Base-by-base conservation (phyloP, 495 filamentous ascomycete genomes). In the Xanthoparmelia taractica region DNA sequence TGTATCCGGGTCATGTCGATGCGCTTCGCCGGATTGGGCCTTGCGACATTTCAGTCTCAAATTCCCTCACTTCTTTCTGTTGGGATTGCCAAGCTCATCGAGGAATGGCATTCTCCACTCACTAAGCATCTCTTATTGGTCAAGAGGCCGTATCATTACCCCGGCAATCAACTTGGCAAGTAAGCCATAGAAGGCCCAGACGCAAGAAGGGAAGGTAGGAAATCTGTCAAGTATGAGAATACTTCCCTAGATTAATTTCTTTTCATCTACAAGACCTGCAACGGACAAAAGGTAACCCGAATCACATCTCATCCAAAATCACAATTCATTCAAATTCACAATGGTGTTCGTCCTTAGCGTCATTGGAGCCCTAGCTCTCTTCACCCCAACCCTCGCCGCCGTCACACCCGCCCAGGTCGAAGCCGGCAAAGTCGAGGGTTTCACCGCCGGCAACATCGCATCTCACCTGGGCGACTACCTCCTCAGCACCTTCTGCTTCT, bases 401-500 rank as follows among this genome's bases (percentile, higher is more conserved):
- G 0, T 37, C 47, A n/a, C 50, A 25, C 34, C 36, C 27, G 18
- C 5, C 17, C 25, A 62, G n/a, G 47, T 40, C 48, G 34, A 38
- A 11, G 3, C 3, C 13, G 60, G 60, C 60, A 27, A 15, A 13
- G 2, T 62, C 18, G 1, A 15, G 0, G 48, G 60, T 48, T 61
- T 29, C 33, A 61, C 50, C 36, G 47, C 29, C 48, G 20, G 2
- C 18, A 33, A 38, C 48, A 12, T 13, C 60, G n/a, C n/a, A n/a
- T 10, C 33, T 18, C 34, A n/a, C 47, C 7, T 5, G 1, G 34
- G 36, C 48, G 60, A 62, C 60, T 62, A 36, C 11, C 48, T 56
- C 25, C 29, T 4, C 17, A 55, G 47, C 60, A 55, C 60, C n/a
- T 62, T 41, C 48, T 62, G 60, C 48, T 55, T 55, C 60, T 62